phyloP scores from a whole-genome alignment of 768 basidiomycete genomes.

The Clavaria fumosa region DNA sequence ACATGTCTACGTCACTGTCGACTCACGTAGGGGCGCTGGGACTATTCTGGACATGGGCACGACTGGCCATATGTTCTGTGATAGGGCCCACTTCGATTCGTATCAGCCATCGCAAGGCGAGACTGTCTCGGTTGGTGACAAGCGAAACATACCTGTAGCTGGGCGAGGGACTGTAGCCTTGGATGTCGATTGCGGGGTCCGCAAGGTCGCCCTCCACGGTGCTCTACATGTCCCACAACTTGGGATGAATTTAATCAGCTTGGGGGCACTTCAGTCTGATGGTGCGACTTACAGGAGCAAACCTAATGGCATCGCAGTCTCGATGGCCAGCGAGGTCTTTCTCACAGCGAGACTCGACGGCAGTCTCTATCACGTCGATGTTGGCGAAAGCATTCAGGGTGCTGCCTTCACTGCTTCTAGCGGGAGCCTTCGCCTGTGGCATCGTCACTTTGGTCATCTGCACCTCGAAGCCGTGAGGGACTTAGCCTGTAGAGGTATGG shows the following conservation, averaged over 20 bases:
- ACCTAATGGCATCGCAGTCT: constrained; percentile 2
- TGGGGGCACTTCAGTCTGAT: constrained; percentile 8
- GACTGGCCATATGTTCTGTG: constrained; percentile 10
- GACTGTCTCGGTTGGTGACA: constrained; percentile 11
- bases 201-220: constrained; percentile 8
- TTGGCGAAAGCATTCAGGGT: too few relatives aligned
- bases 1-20: neutral
- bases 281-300: constrained; percentile 7
- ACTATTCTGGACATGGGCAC: constrained; percentile 8
- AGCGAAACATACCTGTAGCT: constrained; percentile 8
- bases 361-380: too few relatives aligned
- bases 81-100: constrained; percentile 6
- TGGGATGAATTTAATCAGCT: constrained; percentile 13
- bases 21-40: neutral
- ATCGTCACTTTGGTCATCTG: constrained; percentile 16
- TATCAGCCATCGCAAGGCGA: constrained; percentile 2
- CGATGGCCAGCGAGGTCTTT: too few relatives aligned
- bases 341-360: too few relatives aligned
- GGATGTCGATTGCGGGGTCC: constrained; percentile 4
- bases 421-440: constrained; percentile 11
- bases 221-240: too few relatives aligned
- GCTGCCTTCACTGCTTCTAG: constrained; percentile 6
- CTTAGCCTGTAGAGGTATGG: constrained; percentile 12
- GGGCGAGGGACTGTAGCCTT: constrained; percentile 9
- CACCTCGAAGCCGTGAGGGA: constrained; percentile 9